Conservation (phyloP, 1,284 basidiomycete species). For the Sporisorium sorghi region DNA sequence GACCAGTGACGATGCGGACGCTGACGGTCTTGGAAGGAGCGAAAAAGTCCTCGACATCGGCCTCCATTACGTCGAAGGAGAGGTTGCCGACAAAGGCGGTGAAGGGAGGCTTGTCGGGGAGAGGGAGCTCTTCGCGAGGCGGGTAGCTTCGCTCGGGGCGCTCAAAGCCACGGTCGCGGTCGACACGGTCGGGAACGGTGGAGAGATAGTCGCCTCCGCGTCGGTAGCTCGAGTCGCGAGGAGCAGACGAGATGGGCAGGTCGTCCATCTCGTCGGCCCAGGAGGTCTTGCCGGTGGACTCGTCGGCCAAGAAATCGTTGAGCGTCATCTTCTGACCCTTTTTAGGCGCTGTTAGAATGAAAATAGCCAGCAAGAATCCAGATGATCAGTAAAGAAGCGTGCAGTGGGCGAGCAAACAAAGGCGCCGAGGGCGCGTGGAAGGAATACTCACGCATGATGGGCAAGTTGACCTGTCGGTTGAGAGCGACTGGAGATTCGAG, state of each 20-base stretch:
- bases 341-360: constrained; percentile 57
- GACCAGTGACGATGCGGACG: constrained; percentile 90
- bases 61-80: constrained; percentile 88
- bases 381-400: background rate
- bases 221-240: constrained; percentile 46
- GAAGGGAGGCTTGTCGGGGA: constrained; percentile 93
- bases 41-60: constrained; percentile 81
- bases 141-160: constrained; percentile 51
- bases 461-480: constrained; percentile 17
- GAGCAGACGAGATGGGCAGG: constrained; percentile 61
- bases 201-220: constrained; percentile 56
- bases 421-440: background rate
- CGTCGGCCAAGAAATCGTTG: constrained; percentile 66
- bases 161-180: constrained; percentile 57
- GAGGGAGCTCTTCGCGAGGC: constrained; percentile 86
- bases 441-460: constrained; percentile 47
- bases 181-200: constrained; percentile 57
- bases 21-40: constrained; percentile 74
- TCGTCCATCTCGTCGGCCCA: constrained; percentile 69
- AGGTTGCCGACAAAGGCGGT: constrained; percentile 97
- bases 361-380: background rate
- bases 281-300: constrained; percentile 63
- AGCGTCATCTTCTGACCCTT: constrained; percentile 64
- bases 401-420: background rate
- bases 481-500: constrained; percentile 8